These are phyloP conservation scores for Rhododendron griersonianum DNA, from an alignment of 148 eudicot genomes.

Conservation along the genomic window DNA sequence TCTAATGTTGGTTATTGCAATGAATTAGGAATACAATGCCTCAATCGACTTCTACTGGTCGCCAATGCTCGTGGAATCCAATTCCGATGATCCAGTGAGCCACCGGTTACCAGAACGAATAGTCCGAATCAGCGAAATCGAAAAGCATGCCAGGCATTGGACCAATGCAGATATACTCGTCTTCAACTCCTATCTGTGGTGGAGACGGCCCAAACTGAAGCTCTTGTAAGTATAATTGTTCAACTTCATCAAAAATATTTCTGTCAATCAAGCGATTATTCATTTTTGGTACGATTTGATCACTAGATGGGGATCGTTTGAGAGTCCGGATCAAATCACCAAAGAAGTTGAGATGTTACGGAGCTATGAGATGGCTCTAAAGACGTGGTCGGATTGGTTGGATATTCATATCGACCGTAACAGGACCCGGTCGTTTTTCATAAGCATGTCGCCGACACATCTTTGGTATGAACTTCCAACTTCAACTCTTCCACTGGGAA, in stretches of 20 bases:
- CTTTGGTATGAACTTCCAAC: constrained; percentile 36
- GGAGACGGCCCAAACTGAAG: constrained; percentile 67
- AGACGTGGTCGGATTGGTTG: constrained; percentile 85
- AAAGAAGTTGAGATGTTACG: constrained; percentile 62
- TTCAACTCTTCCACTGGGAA: neutral
- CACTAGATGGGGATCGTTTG: constrained; percentile 72
- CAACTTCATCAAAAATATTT: neutral
- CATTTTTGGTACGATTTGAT: neutral
- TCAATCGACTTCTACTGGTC: constrained; percentile 88
- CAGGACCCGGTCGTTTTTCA: constrained; percentile 57
- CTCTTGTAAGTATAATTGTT: constrained; percentile 35
- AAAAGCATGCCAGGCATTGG: constrained; percentile 86
- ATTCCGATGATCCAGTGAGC: constrained; percentile 61
- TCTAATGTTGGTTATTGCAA: neutral
- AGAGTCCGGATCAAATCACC: constrained; percentile 46
- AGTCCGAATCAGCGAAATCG: constrained; percentile 60
- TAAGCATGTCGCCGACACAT: constrained; percentile 82
- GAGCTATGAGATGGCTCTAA: constrained; percentile 72
- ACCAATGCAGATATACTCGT: constrained; percentile 72
- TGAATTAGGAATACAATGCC: constrained; percentile 74
- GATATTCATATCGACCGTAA: constrained; percentile 59
- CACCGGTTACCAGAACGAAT: constrained; percentile 68
- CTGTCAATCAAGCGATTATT: neutral
- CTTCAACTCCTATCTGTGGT: constrained; percentile 83
- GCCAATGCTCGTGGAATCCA: constrained; percentile 84